phyloP scores from a whole-genome alignment of 2,329 filamentous ascomycete genomes.

The Aspergillus costaricaensis region DNA sequence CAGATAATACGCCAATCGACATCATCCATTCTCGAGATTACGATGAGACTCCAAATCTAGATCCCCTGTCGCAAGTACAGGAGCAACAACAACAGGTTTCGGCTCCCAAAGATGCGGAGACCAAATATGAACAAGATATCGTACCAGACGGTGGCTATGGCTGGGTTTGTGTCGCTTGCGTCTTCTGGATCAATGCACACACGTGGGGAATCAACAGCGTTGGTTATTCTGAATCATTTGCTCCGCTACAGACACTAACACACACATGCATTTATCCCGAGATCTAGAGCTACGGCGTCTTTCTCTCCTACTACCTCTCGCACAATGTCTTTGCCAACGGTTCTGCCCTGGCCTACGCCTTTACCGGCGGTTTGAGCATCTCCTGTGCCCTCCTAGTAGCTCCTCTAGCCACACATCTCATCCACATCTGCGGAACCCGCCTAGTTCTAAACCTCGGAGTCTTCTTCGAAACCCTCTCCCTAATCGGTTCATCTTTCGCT shows the following conservation, averaged over 20 bases:
- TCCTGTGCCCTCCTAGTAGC: slow-evolving; percentile 60
- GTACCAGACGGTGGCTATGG: slow-evolving; percentile 62
- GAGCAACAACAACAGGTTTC: slow-evolving; percentile 12
- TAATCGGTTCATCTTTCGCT: slow-evolving; percentile 61
- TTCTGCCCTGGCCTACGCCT: slow-evolving; percentile 58
- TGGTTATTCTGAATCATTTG: slow-evolving; percentile 22
- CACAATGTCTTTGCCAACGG: slow-evolving; percentile 58
- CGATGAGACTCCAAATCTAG: slow-evolving; percentile 10
- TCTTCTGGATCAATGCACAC: slow-evolving; percentile 65
- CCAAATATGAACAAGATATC: slow-evolving; percentile 36
- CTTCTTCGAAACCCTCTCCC: slow-evolving; percentile 55
- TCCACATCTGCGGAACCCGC: slow-evolving; percentile 55
- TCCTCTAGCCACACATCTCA: slow-evolving; percentile 57
- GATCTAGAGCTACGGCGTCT: slow-evolving; percentile 55
- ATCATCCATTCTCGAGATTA: slow-evolving; percentile 27
- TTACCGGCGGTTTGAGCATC: slow-evolving; percentile 62
- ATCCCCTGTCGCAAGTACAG: not conserved
- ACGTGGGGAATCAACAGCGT: slow-evolving; percentile 75
- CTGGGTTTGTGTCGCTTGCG: slow-evolving; percentile 60
- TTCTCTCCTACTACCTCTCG: slow-evolving; percentile 61
- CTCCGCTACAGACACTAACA: not conserved
- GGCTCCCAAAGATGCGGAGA: slow-evolving; percentile 25
- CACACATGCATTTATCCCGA: not conserved
- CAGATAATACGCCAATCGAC: slow-evolving; percentile 36
- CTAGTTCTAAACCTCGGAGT: slow-evolving; percentile 59